A percentile compares a stretch with the other conserved stretches of the same genome.
phyloP scores from a whole-genome alignment of 2,329 filamentous ascomycete genomes.

The Cercospora brassicicola region DNA sequence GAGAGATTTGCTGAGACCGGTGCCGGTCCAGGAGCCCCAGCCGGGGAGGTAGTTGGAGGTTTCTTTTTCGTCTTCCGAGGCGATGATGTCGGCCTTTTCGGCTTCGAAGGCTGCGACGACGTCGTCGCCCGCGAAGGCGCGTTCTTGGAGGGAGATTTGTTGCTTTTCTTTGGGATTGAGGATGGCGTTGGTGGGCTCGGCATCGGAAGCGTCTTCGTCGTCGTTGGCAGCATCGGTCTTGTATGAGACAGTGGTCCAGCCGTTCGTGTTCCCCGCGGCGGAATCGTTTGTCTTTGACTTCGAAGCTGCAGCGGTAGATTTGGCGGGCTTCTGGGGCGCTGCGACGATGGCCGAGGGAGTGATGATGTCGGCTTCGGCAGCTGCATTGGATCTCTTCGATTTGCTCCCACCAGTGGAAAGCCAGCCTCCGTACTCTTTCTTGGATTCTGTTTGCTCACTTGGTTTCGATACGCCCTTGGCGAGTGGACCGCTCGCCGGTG shows the following conservation, averaged over 20 bases:
- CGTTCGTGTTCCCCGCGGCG: constrained; percentile 40
- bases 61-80: constrained; percentile 79
- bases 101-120: constrained; percentile 75
- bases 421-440: constrained; percentile 25
- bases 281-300: constrained; percentile 12
- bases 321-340: constrained; percentile 6
- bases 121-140: constrained; percentile 85
- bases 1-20: constrained; percentile 72
- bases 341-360: constrained; percentile 11
- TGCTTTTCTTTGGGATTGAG: constrained; percentile 46
- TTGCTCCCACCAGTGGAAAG: constrained; percentile 28
- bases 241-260: constrained; percentile 48
- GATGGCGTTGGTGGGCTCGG: constrained; percentile 30
- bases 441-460: not conserved
- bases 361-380: constrained; percentile 25
- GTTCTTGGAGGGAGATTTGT: constrained; percentile 68
- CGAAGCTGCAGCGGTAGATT: constrained; percentile 20
- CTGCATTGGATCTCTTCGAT: constrained; percentile 25
- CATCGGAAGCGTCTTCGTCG: constrained; percentile 33
- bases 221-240: constrained; percentile 31
- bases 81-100: constrained; percentile 71
- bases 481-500: constrained; percentile 28
- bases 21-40: constrained; percentile 90
- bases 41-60: constrained; percentile 84
- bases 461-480: constrained; percentile 26